Conservation (phyloP, 306 rosid species). For the Prunus fruticosa region DNA sequence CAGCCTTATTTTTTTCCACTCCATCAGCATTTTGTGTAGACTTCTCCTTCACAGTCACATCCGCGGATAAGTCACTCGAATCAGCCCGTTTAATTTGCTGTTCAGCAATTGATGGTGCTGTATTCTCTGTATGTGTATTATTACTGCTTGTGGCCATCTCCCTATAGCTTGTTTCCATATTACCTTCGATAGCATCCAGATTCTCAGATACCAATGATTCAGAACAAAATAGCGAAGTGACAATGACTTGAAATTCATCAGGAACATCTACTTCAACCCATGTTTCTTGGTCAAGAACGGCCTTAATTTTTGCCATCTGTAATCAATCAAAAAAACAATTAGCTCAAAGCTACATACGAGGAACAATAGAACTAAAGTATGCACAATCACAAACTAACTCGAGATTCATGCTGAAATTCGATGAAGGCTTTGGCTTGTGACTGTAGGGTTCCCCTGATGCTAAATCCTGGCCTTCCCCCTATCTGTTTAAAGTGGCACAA, state of each 20-base stretch:
- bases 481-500: slow-evolving; percentile 54
- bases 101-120: slow-evolving; percentile 39
- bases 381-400: slow-evolving; percentile 52
- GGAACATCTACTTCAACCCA: slow-evolving; percentile 99
- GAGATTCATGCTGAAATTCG: slow-evolving; percentile 97
- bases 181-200: slow-evolving; percentile 51
- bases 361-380: slow-evolving; percentile 16
- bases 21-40: slow-evolving; percentile 25
- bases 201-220: slow-evolving; percentile 48
- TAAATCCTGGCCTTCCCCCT: slow-evolving; percentile 99
- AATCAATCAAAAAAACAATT: slow-evolving; percentile 27
- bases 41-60: slow-evolving; percentile 24
- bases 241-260: slow-evolving; percentile 90
- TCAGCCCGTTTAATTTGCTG: slow-evolving; percentile 36
- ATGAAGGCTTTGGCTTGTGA: slow-evolving; percentile 98
- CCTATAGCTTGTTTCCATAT: slow-evolving; percentile 31
- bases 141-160: slow-evolving; percentile 42
- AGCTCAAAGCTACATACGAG: slow-evolving; percentile 8
- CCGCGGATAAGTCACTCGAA: slow-evolving; percentile 43
- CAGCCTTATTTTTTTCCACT: slow-evolving; percentile 42
- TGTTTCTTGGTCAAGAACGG: slow-evolving; percentile 97
- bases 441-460: slow-evolving; percentile 96
- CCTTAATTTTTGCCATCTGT: slow-evolving; percentile 92
- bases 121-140: slow-evolving; percentile 26
- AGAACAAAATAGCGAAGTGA: slow-evolving; percentile 48